Base-by-base conservation (phyloP, 345 rosid species). In the Aurinia saxatilis region DNA sequence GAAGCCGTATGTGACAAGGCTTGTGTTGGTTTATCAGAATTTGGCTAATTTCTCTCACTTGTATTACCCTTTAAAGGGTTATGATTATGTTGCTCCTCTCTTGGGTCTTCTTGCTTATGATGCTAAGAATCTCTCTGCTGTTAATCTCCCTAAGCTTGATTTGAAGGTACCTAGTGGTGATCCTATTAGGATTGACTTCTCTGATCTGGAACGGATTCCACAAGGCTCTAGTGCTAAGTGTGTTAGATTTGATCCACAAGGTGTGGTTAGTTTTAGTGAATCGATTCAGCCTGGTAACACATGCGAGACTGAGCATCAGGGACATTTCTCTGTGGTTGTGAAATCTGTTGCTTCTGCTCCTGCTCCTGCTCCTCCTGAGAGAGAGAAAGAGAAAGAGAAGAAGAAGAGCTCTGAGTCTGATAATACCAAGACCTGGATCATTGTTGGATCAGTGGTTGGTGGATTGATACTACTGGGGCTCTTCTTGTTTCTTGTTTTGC, bases 11-110 rank as follows among this genome's bases (percentile, higher is more conserved):
- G 99, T 90, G 23, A 79, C 80, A 80, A 78, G 97, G 77, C 86
- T 93, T 23, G 95, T 81, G 27, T 65, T 90, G 35, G 97, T 90
- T 9, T 90, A 93, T 68, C 97, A 93, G 40, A 90, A 93, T 75
- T 70, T 90, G 72, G 96, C 86, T 8, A 86, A 90, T 77, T 80
- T 76, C 87, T 87, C 99, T 34, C 45, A 1, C n/a, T 45, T 21
- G 13, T 90, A 82, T 52, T 93, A 90, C 75, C 84, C 81, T 7
- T 70, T 88, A 10, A 46, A 79, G 11, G 77, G 73, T 51, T 78
- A 90, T 48, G 78, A 76, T 2, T 80, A 73, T 54, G 75, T 93
- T 2, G 75, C 99, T 9, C 96, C 99, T 0, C 81, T 93, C 6
- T 41, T 90, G 42, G 96, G 95, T 40, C 96, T 93, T 42, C 88